Percentiles rank a stretch among this genome's conserved stretches.
phyloP scores from a whole-genome alignment of 1,284 basidiomycete species.

The Irpex sp. region DNA sequence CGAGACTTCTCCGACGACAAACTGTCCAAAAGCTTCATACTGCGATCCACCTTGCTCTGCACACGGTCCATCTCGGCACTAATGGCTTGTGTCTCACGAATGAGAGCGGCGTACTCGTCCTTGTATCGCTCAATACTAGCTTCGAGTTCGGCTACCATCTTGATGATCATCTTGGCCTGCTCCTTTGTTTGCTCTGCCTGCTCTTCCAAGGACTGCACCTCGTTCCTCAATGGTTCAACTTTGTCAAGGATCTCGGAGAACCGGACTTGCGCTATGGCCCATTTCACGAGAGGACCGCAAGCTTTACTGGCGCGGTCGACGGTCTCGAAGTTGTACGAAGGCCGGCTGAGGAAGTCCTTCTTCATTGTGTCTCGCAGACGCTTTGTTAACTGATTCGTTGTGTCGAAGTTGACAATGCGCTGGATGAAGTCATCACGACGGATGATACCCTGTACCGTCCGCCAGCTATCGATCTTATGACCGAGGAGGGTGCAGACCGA shows the following conservation, averaged over 20 bases:
- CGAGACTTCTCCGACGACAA: slow-evolving; percentile 92
- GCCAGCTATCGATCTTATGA: slow-evolving; percentile 96
- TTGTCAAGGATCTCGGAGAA: slow-evolving; percentile 99
- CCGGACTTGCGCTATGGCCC: slow-evolving; percentile 96
- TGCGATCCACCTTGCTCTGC: slow-evolving; percentile 94
- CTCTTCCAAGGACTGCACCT: slow-evolving; percentile 89
- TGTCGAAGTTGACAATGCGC: slow-evolving; percentile 97
- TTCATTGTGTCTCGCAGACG: slow-evolving; percentile 90
- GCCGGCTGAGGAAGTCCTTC: slow-evolving; percentile 88
- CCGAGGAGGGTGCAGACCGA: slow-evolving; percentile 98
- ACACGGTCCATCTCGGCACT: slow-evolving; percentile 98
- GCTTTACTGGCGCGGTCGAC: slow-evolving; percentile 96
- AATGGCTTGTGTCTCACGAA: slow-evolving; percentile 97
- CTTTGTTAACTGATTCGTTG: slow-evolving; percentile 87
- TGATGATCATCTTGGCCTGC: slow-evolving; percentile 85
- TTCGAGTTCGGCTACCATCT: slow-evolving; percentile 93
- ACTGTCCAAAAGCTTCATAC: slow-evolving; percentile 93
- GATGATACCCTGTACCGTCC: slow-evolving; percentile 94
- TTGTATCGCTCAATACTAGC: slow-evolving; percentile 93
- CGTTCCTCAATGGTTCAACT: slow-evolving; percentile 94
- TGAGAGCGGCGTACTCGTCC: slow-evolving; percentile 95
- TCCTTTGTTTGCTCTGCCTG: slow-evolving; percentile 93
- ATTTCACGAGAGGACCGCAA: slow-evolving; percentile 97
- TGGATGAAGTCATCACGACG: slow-evolving; percentile 98
- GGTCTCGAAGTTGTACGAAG: slow-evolving; percentile 93